Percentiles rank a stretch among this genome's conserved stretches.
Conservation (phyloP, 129 eudicot genomes). For the Chrysanthemum makinoi region DNA sequence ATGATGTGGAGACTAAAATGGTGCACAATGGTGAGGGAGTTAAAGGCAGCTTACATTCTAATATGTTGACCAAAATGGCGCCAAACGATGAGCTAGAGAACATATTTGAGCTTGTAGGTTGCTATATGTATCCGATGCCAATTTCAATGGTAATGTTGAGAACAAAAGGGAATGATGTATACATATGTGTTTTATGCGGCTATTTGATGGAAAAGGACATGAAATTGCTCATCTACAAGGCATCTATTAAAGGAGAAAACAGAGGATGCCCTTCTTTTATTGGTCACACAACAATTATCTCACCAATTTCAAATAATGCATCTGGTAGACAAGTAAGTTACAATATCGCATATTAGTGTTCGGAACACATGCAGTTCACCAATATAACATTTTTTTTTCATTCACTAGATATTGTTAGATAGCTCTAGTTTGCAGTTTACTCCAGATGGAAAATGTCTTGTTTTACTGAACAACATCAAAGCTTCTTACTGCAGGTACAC, state of each 20-base stretch:
- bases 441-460: constrained; percentile 69
- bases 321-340: constrained; percentile 68
- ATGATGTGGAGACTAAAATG: constrained; percentile 14
- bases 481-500: constrained; percentile 79
- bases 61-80: constrained; percentile 11
- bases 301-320: constrained; percentile 45
- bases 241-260: constrained; percentile 36
- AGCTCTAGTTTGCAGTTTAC: constrained; percentile 69
- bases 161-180: constrained; percentile 48
- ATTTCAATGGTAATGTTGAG: constrained; percentile 67
- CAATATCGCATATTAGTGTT: constrained; percentile 1
- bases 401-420: constrained; percentile 53
- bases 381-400: constrained; percentile 5
- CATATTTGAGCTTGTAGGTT: constrained; percentile 47
- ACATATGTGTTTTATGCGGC: constrained; percentile 71
- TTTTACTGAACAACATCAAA: constrained; percentile 54
- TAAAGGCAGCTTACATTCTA: too few species aligned
- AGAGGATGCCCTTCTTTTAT: constrained; percentile 66
- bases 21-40: constrained; percentile 27
- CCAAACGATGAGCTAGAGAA: constrained; percentile 21
- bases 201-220: constrained; percentile 42
- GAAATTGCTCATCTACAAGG: constrained; percentile 59
- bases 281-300: constrained; percentile 58
- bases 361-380: not conserved
- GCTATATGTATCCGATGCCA: constrained; percentile 69